A percentile compares a stretch with the other conserved stretches of the same genome.
Evolutionary conservation across 768 basidiomycete species (phyloP).

Genomic region (Guyanaporus albipodus): DNA sequence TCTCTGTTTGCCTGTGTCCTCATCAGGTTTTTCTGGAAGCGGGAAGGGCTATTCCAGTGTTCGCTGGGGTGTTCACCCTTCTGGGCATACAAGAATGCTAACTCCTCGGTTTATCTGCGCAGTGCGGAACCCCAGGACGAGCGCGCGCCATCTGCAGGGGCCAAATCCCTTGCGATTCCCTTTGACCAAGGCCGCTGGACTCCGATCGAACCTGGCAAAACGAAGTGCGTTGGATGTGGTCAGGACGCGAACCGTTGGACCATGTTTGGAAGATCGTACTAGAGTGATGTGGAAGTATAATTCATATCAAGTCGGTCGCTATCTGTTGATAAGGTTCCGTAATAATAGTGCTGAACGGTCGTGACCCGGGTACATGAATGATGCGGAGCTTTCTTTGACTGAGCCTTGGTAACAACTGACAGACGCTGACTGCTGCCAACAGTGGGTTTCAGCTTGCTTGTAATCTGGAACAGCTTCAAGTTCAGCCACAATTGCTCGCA

Average conservation of each 20-base stretch:
- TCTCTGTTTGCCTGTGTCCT: not conserved
- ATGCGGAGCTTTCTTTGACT: no score
- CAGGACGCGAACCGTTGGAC: slow-evolving; percentile 93
- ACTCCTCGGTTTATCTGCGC: slow-evolving; percentile 6
- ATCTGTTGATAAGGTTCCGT: not conserved
- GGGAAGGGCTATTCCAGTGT: no score
- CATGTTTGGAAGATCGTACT: slow-evolving; percentile 91
- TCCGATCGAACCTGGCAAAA: slow-evolving; percentile 76
- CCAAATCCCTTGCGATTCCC: slow-evolving; percentile 95
- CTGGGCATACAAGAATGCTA: not conserved
- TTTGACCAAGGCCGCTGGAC: slow-evolving; percentile 87
- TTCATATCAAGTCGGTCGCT: slow-evolving; percentile 1
- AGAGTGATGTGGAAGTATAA: slow-evolving; percentile 16
- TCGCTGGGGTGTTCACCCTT: not conserved
- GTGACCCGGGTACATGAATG: no score
- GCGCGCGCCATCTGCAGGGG: slow-evolving; percentile 94
- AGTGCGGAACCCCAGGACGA: slow-evolving; percentile 89
- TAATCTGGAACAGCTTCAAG: no score
- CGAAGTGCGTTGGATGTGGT: slow-evolving; percentile 87
- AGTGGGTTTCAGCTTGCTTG: no score
- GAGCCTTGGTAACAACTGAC: no score
- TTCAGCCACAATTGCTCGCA: not conserved
- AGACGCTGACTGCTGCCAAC: no score
- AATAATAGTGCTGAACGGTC: not conserved
- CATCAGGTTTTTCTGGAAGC: no score